Percentiles rank a stretch among this genome's conserved stretches.
These are phyloP conservation scores for Primulina huaijiensis DNA, from an alignment of 257 asterid genomes.

Conservation along the genomic window DNA sequence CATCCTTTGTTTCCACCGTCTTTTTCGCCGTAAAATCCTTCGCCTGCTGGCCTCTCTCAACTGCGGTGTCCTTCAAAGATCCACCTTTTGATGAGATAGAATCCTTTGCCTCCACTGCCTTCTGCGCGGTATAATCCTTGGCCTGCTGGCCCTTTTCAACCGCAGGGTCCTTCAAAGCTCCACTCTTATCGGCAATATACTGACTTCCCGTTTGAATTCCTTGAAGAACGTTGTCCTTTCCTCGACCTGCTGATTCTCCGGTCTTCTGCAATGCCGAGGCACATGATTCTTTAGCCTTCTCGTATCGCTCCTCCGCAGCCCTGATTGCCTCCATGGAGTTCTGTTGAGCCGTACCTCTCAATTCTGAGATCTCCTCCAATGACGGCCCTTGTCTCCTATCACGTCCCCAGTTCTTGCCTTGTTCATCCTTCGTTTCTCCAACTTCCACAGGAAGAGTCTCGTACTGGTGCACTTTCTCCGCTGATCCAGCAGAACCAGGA, in stretches of 20 bases:
- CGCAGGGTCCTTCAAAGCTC: conserved; percentile 28
- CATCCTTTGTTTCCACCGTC: conserved; percentile 25
- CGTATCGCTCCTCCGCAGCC: conserved; percentile 44
- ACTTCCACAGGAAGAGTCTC: not conserved
- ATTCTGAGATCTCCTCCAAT: conserved; percentile 47
- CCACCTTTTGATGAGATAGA: conserved; percentile 6
- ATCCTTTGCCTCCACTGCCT: conserved; percentile 27
- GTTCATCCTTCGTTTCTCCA: not conserved
- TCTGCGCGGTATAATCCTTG: conserved; percentile 22
- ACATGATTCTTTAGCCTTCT: conserved; percentile 30
- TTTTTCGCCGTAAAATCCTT: conserved; percentile 28
- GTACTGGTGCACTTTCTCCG: not conserved
- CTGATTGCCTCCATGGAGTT: conserved; percentile 49
- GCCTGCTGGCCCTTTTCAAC: conserved; percentile 35
- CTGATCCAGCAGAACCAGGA: conserved; percentile 4
- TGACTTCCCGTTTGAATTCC: conserved; percentile 13
- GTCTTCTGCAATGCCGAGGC: conserved; percentile 20
- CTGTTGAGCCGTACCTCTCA: conserved; percentile 62
- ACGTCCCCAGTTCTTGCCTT: not conserved
- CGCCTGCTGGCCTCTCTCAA: conserved; percentile 28
- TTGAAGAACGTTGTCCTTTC: not conserved
- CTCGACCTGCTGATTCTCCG: conserved; percentile 20
- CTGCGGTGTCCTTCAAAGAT: conserved; percentile 24
- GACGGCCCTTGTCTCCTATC: conserved; percentile 25
- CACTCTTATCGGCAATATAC: conserved; percentile 16